phyloP scores from a whole-genome alignment of 805 yeast genomes.

The Suhomyces kilbournensis region DNA sequence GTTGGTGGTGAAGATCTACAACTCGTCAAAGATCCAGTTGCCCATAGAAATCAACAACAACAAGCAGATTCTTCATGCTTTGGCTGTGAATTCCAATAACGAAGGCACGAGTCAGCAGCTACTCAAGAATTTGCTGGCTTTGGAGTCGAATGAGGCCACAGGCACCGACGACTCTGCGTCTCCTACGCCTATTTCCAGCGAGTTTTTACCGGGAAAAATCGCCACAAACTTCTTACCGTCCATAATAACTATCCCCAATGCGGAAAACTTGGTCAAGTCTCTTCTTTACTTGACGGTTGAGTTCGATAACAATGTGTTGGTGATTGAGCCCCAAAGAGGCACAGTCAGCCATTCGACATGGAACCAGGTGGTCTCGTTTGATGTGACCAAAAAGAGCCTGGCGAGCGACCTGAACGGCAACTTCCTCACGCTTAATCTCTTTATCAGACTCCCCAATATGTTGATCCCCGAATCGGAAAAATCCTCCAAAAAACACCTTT shows the following conservation, averaged over 20 bases:
- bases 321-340: slow-evolving; percentile 84
- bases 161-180: background rate
- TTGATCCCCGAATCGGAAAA: slow-evolving; percentile 46
- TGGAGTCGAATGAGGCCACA: slow-evolving; percentile 6
- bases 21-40: slow-evolving; percentile 61
- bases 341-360: slow-evolving; percentile 75
- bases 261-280: slow-evolving; percentile 52
- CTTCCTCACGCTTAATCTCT: slow-evolving; percentile 68
- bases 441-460: slow-evolving; percentile 71
- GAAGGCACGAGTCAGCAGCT: slow-evolving; percentile 21
- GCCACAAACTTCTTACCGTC: slow-evolving; percentile 49
- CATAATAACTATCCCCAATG: slow-evolving; percentile 53
- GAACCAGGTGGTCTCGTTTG: slow-evolving; percentile 88
- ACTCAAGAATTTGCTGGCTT: slow-evolving; percentile 10
- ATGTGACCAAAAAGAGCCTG: slow-evolving; percentile 49
- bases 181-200: slow-evolving; percentile 6
- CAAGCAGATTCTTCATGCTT: slow-evolving; percentile 59
- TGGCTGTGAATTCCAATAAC: slow-evolving; percentile 52
- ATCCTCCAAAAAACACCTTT: slow-evolving; percentile 23
- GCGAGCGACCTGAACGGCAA: slow-evolving; percentile 26
- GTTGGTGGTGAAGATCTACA: slow-evolving; percentile 72
- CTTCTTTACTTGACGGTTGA: slow-evolving; percentile 85
- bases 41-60: slow-evolving; percentile 71
- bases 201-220: slow-evolving; percentile 28
- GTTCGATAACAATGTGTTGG: slow-evolving; percentile 89